phyloP scores from a whole-genome alignment of 108 stramenopile genomes.

The Nitzschia putrida region DNA sequence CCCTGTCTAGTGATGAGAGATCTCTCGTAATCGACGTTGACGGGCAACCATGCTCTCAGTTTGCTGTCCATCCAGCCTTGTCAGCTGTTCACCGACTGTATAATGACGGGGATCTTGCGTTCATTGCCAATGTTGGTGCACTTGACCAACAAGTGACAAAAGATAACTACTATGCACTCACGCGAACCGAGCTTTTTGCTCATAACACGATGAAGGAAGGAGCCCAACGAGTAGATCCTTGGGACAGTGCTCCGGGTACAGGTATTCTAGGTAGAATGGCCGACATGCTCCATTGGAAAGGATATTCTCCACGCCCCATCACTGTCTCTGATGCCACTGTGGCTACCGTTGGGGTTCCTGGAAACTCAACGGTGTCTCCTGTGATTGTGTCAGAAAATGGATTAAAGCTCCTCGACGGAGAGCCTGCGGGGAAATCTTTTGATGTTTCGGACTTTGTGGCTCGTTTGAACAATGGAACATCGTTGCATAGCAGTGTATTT shows the following conservation, averaged over 20 bases:
- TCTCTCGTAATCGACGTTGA: slow-evolving; percentile 19
- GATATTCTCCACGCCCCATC: neutral
- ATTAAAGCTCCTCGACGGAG: too few species aligned
- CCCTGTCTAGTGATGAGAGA: slow-evolving; percentile 14
- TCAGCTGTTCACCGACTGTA: slow-evolving; percentile 46
- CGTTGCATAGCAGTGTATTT: too few species aligned
- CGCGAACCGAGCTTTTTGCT: slow-evolving; percentile 40
- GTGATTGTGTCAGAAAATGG: too few species aligned
- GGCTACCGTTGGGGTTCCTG: too few species aligned
- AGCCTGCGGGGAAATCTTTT: too few species aligned
- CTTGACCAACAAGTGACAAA: slow-evolving; percentile 32
- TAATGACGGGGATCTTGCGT: slow-evolving; percentile 55
- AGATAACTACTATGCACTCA: slow-evolving; percentile 41
- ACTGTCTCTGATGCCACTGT: too few species aligned
- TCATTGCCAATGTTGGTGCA: slow-evolving; percentile 63
- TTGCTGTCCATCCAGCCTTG: slow-evolving; percentile 58
- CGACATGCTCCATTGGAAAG: slow-evolving; percentile 24
- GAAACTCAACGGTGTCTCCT: too few species aligned
- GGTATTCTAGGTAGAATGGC: slow-evolving; percentile 44
- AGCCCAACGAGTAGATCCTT: slow-evolving; percentile 32
- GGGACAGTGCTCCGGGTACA: slow-evolving; percentile 13
- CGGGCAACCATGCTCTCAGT: slow-evolving; percentile 56
- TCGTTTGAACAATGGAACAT: too few species aligned
- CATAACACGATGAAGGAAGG: slow-evolving; percentile 45
- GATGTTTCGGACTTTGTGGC: too few species aligned